Conservation (phyloP, 768 basidiomycete species). For the Amanita jacksonii region DNA sequence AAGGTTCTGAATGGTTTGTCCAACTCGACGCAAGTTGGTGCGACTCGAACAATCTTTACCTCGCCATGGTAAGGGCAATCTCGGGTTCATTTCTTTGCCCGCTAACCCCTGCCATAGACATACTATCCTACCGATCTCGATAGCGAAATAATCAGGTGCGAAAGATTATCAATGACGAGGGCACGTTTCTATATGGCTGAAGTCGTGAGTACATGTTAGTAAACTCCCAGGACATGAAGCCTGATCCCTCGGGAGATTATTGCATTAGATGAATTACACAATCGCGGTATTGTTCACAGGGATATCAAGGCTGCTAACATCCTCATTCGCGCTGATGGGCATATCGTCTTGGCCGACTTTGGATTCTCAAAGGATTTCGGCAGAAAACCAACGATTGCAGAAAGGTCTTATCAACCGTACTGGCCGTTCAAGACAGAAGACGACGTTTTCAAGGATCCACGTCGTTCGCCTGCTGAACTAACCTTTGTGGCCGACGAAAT, state of each 20-base stretch:
- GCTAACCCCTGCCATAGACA: conserved; percentile 11
- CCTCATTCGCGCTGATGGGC: conserved; percentile 21
- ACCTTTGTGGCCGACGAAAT: conserved; percentile 17
- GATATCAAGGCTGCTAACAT: conserved; percentile 26
- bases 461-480: conserved; percentile 17
- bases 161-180: conserved; percentile 13
- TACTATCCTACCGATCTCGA: conserved; percentile 22
- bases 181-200: conserved; percentile 27
- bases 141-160: conserved; percentile 20
- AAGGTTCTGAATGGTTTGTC: conserved; percentile 7
- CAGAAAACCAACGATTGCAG: conserved; percentile 15
- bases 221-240: neutral
- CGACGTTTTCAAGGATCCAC: conserved; percentile 13
- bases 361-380: conserved; percentile 22
- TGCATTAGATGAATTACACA: conserved; percentile 22
- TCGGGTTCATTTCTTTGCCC: neutral
- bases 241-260: conserved; percentile 16
- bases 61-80: conserved; percentile 9
- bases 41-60: conserved; percentile 11
- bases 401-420: conserved; percentile 23
- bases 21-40: conserved; percentile 13
- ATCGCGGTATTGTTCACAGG: conserved; percentile 23
- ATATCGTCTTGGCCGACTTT: conserved; percentile 24
- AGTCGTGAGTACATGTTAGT: conserved; percentile 17
- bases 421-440: conserved; percentile 21